Evolutionary conservation across 805 yeast genomes (phyloP).

Genomic region (Wickerhamomyces ciferrii): DNA sequence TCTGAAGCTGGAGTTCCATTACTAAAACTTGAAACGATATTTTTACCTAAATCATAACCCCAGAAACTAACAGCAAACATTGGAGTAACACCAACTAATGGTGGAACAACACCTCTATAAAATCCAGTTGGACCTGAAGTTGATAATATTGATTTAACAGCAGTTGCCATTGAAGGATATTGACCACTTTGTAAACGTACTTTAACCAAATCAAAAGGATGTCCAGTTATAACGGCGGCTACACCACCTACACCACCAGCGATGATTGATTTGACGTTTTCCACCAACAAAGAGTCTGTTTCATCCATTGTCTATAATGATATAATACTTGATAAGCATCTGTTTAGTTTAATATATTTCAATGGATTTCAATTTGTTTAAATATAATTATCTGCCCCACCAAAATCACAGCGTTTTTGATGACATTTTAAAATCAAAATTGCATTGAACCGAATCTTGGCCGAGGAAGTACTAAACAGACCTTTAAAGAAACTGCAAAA

Average conservation of each 20-base stretch:
- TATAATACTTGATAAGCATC: neutral
- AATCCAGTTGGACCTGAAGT: slow-evolving; percentile 76
- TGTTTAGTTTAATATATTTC: too few relatives aligned
- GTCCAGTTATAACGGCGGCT: slow-evolving; percentile 93
- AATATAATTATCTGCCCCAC: neutral
- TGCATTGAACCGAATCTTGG: neutral
- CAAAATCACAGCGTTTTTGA: neutral
- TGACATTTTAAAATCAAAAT: neutral
- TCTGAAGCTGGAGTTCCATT: slow-evolving; percentile 30
- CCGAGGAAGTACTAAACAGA: neutral
- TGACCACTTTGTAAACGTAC: slow-evolving; percentile 80
- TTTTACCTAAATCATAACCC: slow-evolving; percentile 95
- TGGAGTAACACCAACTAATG: slow-evolving; percentile 94
- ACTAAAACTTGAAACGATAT: slow-evolving; percentile 44
- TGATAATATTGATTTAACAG: slow-evolving; percentile 65
- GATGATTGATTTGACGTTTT: slow-evolving; percentile 79
- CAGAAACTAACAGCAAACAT: slow-evolving; percentile 98
- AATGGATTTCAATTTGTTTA: neutral
- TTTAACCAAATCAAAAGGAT: slow-evolving; percentile 91
- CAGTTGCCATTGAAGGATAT: slow-evolving; percentile 58
- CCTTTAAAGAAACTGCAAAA: too few relatives aligned
- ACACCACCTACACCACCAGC: slow-evolving; percentile 97
- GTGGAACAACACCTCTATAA: slow-evolving; percentile 92
- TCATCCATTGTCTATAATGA: slow-evolving; percentile 2
- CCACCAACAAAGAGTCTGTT: slow-evolving; percentile 34